Base-by-base conservation (phyloP, 768 basidiomycete species). In the Podaxis pistillaris region DNA sequence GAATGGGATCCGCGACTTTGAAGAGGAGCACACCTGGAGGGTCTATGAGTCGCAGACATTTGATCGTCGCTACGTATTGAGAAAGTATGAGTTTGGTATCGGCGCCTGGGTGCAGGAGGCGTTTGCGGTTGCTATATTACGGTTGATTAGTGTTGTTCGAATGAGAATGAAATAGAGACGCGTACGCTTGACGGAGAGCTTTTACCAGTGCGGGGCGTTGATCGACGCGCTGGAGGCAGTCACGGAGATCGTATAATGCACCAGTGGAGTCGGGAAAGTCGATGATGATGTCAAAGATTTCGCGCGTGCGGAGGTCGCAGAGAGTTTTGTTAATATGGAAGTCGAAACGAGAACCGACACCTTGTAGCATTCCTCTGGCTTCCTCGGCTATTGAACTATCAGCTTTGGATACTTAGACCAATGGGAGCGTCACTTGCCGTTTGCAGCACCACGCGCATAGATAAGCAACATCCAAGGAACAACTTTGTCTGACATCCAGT, bases 211-310 rank as follows among this genome's bases (percentile, higher is more conserved):
- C 82, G 1, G 84, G 76, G 9, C 95, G 85, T 68, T 93, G 91
- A 65, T 92, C 91, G 0, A 94, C 90, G 17, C 91, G 86, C 60
- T 86, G 85, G 24, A 93, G 71, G 70, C 91, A 94, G 68, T 93
- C 91, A 88, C 91, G 90, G 19, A 98, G 79, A 75, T 99, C 97
- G 61, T 90, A 83, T 19, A 98, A 75, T 0, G 94, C 95, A 3
- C 89, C 86, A 66, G 79, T 81, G 0, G 96, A 96, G 64, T 95
- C 91, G 0, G 96, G 95, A 68, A 86, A 96, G 68, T 96, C 93
- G 60, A 98, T 88, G 62, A 98, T 96, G 60, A 98, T 97, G 66
- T 96, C 94, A 70, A 97, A 98, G 19, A 98, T 89, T 72, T 98
- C 96, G 54, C 78, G 81, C 62, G 86, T 89, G 37, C 88, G 89